These are phyloP conservation scores for Kodamaea sp. DNA, from an alignment of 1,139 yeast species.

Conservation along the genomic window DNA sequence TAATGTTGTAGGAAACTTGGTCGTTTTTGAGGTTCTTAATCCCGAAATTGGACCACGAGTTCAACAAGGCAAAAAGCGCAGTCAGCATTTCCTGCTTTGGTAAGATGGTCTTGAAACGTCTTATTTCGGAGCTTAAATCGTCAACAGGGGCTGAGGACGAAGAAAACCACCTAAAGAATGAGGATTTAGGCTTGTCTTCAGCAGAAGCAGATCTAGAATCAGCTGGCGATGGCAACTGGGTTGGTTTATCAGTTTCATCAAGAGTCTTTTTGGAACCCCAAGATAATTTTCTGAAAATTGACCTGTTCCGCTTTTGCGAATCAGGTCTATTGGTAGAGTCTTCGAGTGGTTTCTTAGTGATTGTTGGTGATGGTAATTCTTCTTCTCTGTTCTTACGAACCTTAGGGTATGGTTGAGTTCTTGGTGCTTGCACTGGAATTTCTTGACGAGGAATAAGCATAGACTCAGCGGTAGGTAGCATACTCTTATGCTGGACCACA, in stretches of 20 bases:
- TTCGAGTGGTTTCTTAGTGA: constrained; percentile 28
- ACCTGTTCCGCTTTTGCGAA: constrained; percentile 40
- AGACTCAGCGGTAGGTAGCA: constrained; percentile 39
- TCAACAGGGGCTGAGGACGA: constrained; percentile 19
- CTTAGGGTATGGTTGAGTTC: constrained; percentile 31
- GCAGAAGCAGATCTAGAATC: constrained; percentile 33
- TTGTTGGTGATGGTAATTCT: constrained; percentile 16
- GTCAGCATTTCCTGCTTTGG: constrained; percentile 60
- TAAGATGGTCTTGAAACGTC: constrained; percentile 44
- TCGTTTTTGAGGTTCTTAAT: constrained; percentile 56
- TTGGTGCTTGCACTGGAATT: constrained; percentile 5
- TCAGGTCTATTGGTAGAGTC: constrained; percentile 34
- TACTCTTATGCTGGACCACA: constrained; percentile 22
- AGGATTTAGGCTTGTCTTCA: constrained; percentile 34
- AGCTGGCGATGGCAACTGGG: constrained; percentile 43
- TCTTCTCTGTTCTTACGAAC: constrained; percentile 21
- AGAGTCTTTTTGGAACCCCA: constrained; percentile 49
- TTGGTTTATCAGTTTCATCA: constrained; percentile 15
- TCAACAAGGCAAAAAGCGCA: constrained; percentile 62
- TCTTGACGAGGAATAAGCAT: constrained; percentile 38
- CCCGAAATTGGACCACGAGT: constrained; percentile 73
- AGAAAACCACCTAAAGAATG: constrained; percentile 50
- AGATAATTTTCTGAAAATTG: constrained; percentile 67
- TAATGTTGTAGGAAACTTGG: constrained; percentile 45
- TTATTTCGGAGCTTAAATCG: constrained; percentile 27